A percentile compares a stretch with the other conserved stretches of the same genome.
phyloP scores from a whole-genome alignment of 2,329 filamentous ascomycete genomes.

The Fonsecaea monophora region DNA sequence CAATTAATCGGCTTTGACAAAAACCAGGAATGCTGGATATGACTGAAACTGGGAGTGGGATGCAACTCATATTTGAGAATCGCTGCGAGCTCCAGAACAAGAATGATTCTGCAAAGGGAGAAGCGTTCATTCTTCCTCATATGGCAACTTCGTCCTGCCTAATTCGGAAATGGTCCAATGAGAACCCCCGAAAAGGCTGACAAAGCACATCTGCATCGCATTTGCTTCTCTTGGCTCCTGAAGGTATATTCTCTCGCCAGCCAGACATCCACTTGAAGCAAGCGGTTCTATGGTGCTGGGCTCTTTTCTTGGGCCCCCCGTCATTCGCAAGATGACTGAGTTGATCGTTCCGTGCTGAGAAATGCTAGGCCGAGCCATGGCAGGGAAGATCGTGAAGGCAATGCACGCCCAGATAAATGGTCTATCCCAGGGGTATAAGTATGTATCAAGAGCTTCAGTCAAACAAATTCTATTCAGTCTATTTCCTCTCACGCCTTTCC shows the following conservation, averaged over 20 bases:
- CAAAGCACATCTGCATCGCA: constrained; percentile 7
- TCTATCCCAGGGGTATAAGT: constrained; percentile 4
- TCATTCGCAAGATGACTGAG: not conserved
- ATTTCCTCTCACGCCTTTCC: not conserved
- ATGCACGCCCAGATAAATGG: not conserved
- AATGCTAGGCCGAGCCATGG: not conserved
- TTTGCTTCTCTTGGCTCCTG: constrained; percentile 8
- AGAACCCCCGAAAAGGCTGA: not conserved
- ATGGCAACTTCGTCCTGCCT: constrained; percentile 22
- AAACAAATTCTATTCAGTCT: not conserved
- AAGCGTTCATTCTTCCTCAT: not conserved
- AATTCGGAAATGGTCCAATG: constrained; percentile 19
- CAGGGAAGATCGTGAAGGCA: not conserved
- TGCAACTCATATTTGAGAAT: not conserved
- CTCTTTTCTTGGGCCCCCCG: not conserved
- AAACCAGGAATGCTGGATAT: constrained; percentile 63
- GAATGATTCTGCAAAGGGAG: not conserved
- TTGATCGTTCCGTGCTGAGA: constrained; percentile 15
- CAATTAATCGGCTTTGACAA: constrained; percentile 69
- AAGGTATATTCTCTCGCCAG: not conserved
- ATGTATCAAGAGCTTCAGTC: not conserved
- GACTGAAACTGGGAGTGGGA: constrained; percentile 42
- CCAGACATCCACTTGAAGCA: not conserved
- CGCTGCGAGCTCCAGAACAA: not conserved
- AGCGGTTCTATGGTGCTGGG: constrained; percentile 1